These are phyloP conservation scores for Leonotis leonurus DNA, from an alignment of 257 asterid genomes.

Conservation along the genomic window DNA sequence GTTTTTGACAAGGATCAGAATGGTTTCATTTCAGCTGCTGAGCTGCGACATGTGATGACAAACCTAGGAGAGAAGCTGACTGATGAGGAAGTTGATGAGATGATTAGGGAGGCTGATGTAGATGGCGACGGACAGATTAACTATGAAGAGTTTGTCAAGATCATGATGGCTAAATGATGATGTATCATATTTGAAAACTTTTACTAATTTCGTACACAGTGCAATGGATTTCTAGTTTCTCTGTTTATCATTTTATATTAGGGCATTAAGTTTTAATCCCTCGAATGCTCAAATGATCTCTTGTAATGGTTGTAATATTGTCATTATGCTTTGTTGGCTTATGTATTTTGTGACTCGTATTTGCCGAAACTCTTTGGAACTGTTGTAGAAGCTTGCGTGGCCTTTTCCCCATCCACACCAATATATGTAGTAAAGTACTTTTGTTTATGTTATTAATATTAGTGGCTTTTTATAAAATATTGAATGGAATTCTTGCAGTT, in stretches of 20 bases:
- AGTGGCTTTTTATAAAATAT: no score
- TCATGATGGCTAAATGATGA: slow-evolving; percentile 59
- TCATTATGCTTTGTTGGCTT: background rate
- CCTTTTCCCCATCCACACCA: no score
- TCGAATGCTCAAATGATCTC: slow-evolving; percentile 13
- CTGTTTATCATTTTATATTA: background rate
- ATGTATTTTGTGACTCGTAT: background rate
- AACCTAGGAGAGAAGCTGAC: slow-evolving; percentile 32
- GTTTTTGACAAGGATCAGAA: background rate
- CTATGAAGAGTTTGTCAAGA: slow-evolving; percentile 58
- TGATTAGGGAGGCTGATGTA: slow-evolving; percentile 11
- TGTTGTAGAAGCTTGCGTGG: no score
- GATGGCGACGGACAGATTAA: slow-evolving; percentile 62
- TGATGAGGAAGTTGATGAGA: background rate
- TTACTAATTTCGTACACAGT: slow-evolving; percentile 6
- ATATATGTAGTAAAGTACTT: no score
- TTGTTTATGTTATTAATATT: no score
- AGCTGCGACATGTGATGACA: slow-evolving; percentile 59
- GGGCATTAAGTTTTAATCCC: slow-evolving; percentile 4
- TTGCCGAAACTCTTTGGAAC: background rate
- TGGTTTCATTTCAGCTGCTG: slow-evolving; percentile 9
- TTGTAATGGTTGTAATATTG: slow-evolving; percentile 19
- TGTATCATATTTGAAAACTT: background rate
- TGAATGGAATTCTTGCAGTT: no score
- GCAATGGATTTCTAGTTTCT: slow-evolving; percentile 4